Base-by-base conservation (phyloP, 2,329 filamentous ascomycete genomes). In the Sarocladium brachiariae region DNA sequence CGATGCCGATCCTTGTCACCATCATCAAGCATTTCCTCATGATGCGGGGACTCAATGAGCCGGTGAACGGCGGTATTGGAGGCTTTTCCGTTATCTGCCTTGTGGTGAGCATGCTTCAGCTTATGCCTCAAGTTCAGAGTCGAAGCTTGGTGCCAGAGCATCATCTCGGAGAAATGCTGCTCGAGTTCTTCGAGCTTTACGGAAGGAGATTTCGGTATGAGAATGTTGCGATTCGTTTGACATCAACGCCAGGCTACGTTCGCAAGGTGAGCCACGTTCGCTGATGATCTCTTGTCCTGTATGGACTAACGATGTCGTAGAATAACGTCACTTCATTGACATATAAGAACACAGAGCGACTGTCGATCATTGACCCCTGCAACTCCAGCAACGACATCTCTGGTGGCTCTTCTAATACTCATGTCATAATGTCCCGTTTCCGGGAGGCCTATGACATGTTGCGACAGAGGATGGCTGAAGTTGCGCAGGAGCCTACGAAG, bases 81-180 rank as follows among this genome's bases (percentile, higher is more conserved):
- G 93, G 93, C 2, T 97, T 96, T 63, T 89, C 90, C 1, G 86
- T 95, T 56, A 96, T 92, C 51, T 99, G 93, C 71, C 75, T 99
- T 55, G 88, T 96, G 5, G 88, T 93, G 52, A 93, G 87, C 71
- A 83, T 96, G 66, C 70, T 97, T 43, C 87, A 96, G 63, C 75
- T 88, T 56, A 81, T 90, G 73, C 88, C 89, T 9, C 77, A 84
- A 54, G 73, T 84, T 1, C 81, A 87, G 58, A 81, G 77, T 54
- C 69, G 76, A 23, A 77, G 73, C 52, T 71, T 86, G 60, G 63
- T 76, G 4, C 73, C 78, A 1, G 74, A 82, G 33, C 76, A 84
- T 46, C 83, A 95, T 57, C 77, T 95, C 1, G 91, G 90, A 11
- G 80, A 90, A 57, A 73, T 95, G 50, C 74, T 99, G 9, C 79